A percentile compares a stretch with the other conserved stretches of the same genome.
phyloP scores from a whole-genome alignment of 495 filamentous ascomycete species.

The Tuber brumale region DNA sequence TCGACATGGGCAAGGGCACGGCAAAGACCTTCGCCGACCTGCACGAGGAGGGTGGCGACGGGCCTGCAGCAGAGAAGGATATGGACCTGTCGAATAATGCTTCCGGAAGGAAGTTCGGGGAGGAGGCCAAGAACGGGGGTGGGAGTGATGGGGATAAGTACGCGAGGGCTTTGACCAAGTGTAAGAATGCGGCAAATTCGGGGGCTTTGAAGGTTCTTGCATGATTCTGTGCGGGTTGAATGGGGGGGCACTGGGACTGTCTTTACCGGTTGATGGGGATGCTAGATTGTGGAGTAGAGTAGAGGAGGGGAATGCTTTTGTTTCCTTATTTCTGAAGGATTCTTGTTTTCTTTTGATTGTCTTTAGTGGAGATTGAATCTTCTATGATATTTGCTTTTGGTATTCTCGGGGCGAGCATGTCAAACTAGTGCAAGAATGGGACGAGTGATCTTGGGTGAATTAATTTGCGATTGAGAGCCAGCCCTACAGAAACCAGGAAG shows the following conservation, averaged over 20 bases:
- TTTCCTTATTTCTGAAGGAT: background rate
- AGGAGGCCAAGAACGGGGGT: background rate
- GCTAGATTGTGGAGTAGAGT: background rate
- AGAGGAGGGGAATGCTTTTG: background rate
- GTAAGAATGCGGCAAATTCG: background rate
- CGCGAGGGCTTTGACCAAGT: background rate
- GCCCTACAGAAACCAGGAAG: background rate
- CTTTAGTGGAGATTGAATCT: background rate
- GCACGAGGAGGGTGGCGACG: constrained; percentile 9
- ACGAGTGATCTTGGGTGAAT: background rate
- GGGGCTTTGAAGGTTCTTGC: background rate
- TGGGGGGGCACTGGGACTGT: background rate
- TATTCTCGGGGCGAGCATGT: background rate
- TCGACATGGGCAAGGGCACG: constrained; percentile 9
- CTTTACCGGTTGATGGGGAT: background rate
- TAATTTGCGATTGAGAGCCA: background rate
- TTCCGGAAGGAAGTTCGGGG: constrained; percentile 8
- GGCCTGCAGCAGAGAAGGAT: background rate
- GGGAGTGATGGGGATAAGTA: background rate
- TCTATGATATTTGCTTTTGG: background rate
- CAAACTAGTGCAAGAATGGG: background rate
- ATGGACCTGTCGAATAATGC: constrained; percentile 21
- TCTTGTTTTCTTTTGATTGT: background rate
- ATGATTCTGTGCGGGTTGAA: background rate
- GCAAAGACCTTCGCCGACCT: constrained; percentile 11